phyloP scores from a whole-genome alignment of 2,329 filamentous ascomycete species.

The Cladorrhinum sp. region DNA sequence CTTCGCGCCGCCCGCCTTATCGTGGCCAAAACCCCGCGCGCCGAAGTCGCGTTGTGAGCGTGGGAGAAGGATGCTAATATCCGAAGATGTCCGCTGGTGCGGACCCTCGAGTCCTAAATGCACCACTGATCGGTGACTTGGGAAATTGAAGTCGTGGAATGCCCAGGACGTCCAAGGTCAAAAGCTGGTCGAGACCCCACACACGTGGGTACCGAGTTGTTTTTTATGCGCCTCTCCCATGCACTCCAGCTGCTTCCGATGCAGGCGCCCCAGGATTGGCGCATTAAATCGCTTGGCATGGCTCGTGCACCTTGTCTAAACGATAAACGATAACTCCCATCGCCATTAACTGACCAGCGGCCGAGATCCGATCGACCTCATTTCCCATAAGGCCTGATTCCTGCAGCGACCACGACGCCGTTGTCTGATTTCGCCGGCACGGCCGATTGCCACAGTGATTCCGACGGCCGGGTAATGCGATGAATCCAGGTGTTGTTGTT shows the following conservation, averaged over 20 bases:
- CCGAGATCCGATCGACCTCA: constrained; percentile 9
- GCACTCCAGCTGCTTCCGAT: constrained; percentile 5
- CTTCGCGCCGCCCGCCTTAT: constrained; percentile 3
- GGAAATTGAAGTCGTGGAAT: background rate
- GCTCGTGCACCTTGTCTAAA: background rate
- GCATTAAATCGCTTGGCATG: constrained; percentile 1
- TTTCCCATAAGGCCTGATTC: background rate
- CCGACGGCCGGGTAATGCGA: background rate
- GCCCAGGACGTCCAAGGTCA: constrained; percentile 2
- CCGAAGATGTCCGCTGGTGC: constrained; percentile 9
- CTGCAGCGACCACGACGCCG: background rate
- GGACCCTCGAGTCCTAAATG: background rate
- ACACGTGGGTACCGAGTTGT: constrained; percentile 1
- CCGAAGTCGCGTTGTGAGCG: constrained; percentile 1
- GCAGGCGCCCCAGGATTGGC: background rate
- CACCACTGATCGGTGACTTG: background rate
- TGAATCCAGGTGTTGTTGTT: background rate
- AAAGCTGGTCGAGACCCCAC: background rate
- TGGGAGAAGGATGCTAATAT: background rate
- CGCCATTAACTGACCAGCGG: background rate
- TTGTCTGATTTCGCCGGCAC: constrained; percentile 1
- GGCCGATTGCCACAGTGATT: constrained; percentile 2
- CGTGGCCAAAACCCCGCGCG: background rate
- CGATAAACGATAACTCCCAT: background rate
- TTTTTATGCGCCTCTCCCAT: constrained; percentile 8